Evolutionary conservation across 2,329 filamentous ascomycete genomes (phyloP).

Genomic region (Fusarium sp.): DNA sequence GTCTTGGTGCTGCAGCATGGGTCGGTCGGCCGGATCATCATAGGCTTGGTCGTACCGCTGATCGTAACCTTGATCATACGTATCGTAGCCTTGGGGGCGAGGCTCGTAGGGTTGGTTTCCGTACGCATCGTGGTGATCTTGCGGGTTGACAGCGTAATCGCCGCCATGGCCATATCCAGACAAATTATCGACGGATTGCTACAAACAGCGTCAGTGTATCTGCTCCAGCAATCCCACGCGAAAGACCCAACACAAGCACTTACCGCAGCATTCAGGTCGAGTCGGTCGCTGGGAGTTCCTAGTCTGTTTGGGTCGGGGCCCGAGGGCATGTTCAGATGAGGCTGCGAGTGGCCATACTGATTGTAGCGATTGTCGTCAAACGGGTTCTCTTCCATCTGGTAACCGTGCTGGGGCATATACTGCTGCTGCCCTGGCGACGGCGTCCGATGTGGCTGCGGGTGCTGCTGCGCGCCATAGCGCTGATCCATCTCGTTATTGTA

Average conservation of each 20-base stretch:
- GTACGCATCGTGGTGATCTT: conserved; percentile 77
- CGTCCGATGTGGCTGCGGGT: conserved; percentile 66
- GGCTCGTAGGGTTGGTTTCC: conserved; percentile 87
- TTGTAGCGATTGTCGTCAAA: conserved; percentile 78
- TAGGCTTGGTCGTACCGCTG: conserved; percentile 74
- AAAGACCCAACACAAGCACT: conserved; percentile 51
- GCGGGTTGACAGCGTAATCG: conserved; percentile 53
- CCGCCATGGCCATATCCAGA: conserved; percentile 60
- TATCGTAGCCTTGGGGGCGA: conserved; percentile 64
- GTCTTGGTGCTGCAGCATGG: conserved; percentile 78
- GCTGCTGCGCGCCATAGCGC: conserved; percentile 44
- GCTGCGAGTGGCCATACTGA: conserved; percentile 45
- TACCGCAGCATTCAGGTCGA: conserved; percentile 88
- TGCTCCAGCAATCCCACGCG: not conserved
- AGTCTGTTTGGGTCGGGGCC: conserved; percentile 51
- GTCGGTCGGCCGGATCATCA: conserved; percentile 77
- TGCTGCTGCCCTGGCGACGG: conserved; percentile 75
- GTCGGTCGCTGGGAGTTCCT: conserved; percentile 76
- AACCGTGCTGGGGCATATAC: conserved; percentile 76
- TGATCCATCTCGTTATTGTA: conserved; percentile 70
- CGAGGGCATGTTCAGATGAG: conserved; percentile 47
- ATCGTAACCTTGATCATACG: conserved; percentile 66
- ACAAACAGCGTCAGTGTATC: conserved; percentile 15
- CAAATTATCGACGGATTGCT: conserved; percentile 67
- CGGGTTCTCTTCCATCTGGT: conserved; percentile 83